phyloP scores from a whole-genome alignment of 768 basidiomycete species.

The Candolleomyces aberdarensis region DNA sequence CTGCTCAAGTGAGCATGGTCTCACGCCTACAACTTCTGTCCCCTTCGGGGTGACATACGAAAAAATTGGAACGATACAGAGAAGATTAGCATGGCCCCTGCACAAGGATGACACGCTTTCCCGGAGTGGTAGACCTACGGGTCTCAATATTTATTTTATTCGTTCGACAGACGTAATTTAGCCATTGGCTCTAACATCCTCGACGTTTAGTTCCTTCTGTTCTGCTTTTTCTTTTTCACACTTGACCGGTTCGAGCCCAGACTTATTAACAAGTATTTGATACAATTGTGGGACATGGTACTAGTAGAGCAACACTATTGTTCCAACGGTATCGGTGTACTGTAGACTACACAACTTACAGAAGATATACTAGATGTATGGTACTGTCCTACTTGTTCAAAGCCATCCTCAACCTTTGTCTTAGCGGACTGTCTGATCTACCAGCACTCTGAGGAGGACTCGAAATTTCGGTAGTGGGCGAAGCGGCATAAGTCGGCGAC shows the following conservation, averaged over 20 bases:
- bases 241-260: too few species aligned
- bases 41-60: slow-evolving; percentile 93
- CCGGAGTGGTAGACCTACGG: slow-evolving; percentile 80
- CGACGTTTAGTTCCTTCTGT: too few species aligned
- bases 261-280: background rate
- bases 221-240: background rate
- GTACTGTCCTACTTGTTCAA: slow-evolving; percentile 17
- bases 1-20: background rate
- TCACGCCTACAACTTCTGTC: slow-evolving; percentile 34
- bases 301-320: too few species aligned
- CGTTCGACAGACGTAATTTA: background rate
- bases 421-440: slow-evolving; percentile 23
- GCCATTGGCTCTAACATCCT: too few species aligned
- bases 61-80: slow-evolving; percentile 99
- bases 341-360: too few species aligned
- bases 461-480: background rate
- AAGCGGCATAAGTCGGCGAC: background rate
- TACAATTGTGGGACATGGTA: background rate
- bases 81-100: slow-evolving; percentile 99
- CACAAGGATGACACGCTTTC: slow-evolving; percentile 99
- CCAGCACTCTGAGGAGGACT: background rate
- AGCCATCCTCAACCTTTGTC: slow-evolving; percentile 25
- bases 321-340: too few species aligned
- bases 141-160: slow-evolving; percentile 52
- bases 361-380: too few species aligned